Conservation (phyloP, 352 stramenopile species). For the Phytophthora ramorum region DNA sequence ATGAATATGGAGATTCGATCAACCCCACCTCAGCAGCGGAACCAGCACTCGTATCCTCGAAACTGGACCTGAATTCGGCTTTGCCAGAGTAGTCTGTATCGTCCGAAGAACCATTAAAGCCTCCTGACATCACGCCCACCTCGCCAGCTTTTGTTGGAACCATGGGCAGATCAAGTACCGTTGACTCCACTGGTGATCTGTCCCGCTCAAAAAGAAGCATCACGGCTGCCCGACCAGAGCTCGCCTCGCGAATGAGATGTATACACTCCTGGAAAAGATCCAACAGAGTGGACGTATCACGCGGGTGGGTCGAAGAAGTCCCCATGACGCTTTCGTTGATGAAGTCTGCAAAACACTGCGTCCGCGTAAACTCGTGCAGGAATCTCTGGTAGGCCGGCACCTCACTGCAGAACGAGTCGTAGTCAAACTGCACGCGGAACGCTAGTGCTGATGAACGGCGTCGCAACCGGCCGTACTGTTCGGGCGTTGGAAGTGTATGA, state of each 20-base stretch:
- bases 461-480: slow-evolving; percentile 36
- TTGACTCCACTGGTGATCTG: slow-evolving; percentile 38
- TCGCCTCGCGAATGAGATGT: slow-evolving; percentile 57
- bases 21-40: slow-evolving; percentile 1
- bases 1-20: slow-evolving; percentile 13
- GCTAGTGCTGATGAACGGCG: slow-evolving; percentile 54
- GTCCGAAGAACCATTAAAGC: background rate
- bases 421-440: slow-evolving; percentile 66
- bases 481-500: slow-evolving; percentile 26
- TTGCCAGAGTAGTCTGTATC: background rate
- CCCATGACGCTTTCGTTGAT: slow-evolving; percentile 69
- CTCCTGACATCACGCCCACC: background rate
- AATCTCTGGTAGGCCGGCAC: slow-evolving; percentile 38
- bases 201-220: slow-evolving; percentile 68
- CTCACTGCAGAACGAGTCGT: slow-evolving; percentile 46
- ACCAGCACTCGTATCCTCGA: slow-evolving; percentile 5
- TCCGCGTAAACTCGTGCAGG: slow-evolving; percentile 62
- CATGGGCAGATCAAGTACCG: slow-evolving; percentile 41
- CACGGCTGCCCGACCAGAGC: slow-evolving; percentile 42
- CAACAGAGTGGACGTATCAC: slow-evolving; percentile 37
- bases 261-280: slow-evolving; percentile 75
- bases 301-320: slow-evolving; percentile 30
- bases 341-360: slow-evolving; percentile 68
- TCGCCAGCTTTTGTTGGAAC: background rate
- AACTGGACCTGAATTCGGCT: slow-evolving; percentile 1